Conservation (phyloP, 306 rosid species). For the Fragaria vesca region DNA sequence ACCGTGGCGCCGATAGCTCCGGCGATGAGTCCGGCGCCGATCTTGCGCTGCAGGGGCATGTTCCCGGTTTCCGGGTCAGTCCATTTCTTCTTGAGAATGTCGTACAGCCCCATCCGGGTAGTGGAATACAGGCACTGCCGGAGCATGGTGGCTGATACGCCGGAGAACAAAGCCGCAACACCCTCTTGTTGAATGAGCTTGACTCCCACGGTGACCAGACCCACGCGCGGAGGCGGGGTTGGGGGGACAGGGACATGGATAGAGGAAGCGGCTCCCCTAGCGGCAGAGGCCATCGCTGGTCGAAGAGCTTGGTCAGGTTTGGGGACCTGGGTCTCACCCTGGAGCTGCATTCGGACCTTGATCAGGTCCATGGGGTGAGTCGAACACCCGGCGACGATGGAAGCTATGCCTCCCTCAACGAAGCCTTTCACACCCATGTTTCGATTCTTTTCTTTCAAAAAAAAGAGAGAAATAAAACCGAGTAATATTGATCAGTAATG, state of each 20-base stretch:
- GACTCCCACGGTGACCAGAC: constrained; percentile 50
- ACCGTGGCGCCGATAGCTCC: constrained; percentile 63
- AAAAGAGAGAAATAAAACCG: no score
- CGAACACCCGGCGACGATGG: constrained; percentile 67
- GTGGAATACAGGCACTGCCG: constrained; percentile 76
- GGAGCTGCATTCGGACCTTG: constrained; percentile 89
- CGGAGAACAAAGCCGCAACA: constrained; percentile 56
- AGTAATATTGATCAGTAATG: not conserved
- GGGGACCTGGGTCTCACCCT: constrained; percentile 48
- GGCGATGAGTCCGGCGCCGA: constrained; percentile 61
- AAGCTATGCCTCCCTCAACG: constrained; percentile 74
- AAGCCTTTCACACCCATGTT: constrained; percentile 68
- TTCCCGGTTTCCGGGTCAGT: constrained; percentile 44
- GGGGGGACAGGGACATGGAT: constrained; percentile 31
- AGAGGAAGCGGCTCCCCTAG: constrained; percentile 6
- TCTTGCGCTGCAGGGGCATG: constrained; percentile 47
- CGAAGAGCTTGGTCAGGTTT: constrained; percentile 38
- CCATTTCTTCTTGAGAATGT: constrained; percentile 62
- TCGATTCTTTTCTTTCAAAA: not conserved
- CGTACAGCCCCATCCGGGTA: constrained; percentile 82
- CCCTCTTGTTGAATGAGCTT: constrained; percentile 71
- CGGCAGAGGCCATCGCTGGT: constrained; percentile 46
- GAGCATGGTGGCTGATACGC: constrained; percentile 77
- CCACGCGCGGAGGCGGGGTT: constrained; percentile 36
- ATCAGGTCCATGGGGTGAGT: constrained; percentile 70